A percentile compares a stretch with the other conserved stretches of the same genome.
Conservation (phyloP, 768 basidiomycete genomes). For the Erythrobasidium yunnanense region DNA sequence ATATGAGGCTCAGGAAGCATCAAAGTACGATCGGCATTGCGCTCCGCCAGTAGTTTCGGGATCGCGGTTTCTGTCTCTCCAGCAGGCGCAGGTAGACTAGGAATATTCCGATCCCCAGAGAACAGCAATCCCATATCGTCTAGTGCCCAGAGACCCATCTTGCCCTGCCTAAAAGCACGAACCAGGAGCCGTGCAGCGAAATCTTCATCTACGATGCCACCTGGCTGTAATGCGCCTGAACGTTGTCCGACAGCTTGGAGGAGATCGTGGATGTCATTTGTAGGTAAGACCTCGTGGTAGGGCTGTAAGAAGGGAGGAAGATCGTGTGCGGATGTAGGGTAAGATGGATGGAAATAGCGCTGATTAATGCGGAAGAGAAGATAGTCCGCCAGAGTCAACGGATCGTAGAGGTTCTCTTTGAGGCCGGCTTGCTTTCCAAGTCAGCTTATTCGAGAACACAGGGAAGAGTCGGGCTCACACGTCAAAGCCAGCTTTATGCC, state of each 20-base stretch:
- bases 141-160: slow-evolving; percentile 37
- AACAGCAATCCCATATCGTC: slow-evolving; percentile 32
- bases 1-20: background rate
- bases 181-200: slow-evolving; percentile 74
- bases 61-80: background rate
- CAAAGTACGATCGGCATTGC: background rate
- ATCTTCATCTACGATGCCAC: slow-evolving; percentile 58
- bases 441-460: background rate
- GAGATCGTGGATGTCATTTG: slow-evolving; percentile 55
- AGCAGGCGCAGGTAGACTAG: background rate
- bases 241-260: slow-evolving; percentile 58
- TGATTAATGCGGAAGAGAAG: slow-evolving; percentile 73
- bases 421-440: slow-evolving; percentile 93
- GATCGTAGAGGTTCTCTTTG: slow-evolving; percentile 81
- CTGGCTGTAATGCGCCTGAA: slow-evolving; percentile 70
- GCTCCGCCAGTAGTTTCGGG: background rate
- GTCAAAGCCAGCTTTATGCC: slow-evolving; percentile 88
- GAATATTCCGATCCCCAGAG: slow-evolving; percentile 8
- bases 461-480: slow-evolving; percentile 20
- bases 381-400: slow-evolving; percentile 73
- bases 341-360: slow-evolving; percentile 35
- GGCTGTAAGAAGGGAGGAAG: slow-evolving; percentile 55
- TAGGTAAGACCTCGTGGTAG: slow-evolving; percentile 48
- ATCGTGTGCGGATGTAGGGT: background rate
- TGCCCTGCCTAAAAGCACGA: slow-evolving; percentile 64